Percentiles rank a stretch among this genome's conserved stretches.
phyloP scores from a whole-genome alignment of 1,139 yeast genomes.

The Sporopachydermia cereana region DNA sequence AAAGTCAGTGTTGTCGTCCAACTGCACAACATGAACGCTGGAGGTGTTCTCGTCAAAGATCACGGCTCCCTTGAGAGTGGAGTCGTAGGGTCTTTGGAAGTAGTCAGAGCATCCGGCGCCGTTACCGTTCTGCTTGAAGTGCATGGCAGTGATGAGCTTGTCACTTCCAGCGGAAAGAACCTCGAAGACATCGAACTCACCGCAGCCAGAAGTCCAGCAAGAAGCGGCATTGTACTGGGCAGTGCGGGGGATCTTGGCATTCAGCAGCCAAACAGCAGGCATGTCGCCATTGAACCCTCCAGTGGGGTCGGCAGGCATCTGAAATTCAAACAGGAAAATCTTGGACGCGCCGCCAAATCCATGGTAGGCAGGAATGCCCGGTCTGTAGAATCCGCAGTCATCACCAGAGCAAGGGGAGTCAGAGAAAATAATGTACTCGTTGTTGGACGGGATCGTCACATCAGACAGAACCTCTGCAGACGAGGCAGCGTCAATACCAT shows the following conservation, averaged over 20 bases:
- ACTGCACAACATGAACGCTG: constrained; percentile 45
- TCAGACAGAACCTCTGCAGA: constrained; percentile 50
- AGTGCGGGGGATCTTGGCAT: constrained; percentile 91
- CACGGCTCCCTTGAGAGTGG: constrained; percentile 83
- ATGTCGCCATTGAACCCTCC: constrained; percentile 51
- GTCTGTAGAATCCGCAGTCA: constrained; percentile 83
- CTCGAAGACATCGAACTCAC: constrained; percentile 91
- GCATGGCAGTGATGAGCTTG: constrained; percentile 72
- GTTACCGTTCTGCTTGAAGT: constrained; percentile 68
- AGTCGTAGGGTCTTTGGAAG: constrained; percentile 69
- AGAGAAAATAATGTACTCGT: constrained; percentile 71
- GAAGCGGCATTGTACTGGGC: constrained; percentile 68
- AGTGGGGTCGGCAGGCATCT: constrained; percentile 66
- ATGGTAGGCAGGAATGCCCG: constrained; percentile 81
- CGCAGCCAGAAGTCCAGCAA: constrained; percentile 96
- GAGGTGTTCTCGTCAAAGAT: constrained; percentile 48
- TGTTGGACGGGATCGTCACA: constrained; percentile 55
- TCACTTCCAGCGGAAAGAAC: constrained; percentile 60
- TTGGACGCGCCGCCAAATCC: constrained; percentile 75
- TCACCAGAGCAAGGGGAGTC: constrained; percentile 46
- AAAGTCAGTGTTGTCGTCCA: constrained; percentile 45
- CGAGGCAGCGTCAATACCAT: constrained; percentile 59
- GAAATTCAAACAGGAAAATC: constrained; percentile 81
- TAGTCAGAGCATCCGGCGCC: constrained; percentile 89
- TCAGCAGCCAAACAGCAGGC: constrained; percentile 96